Evolutionary conservation across 768 basidiomycete genomes (phyloP).

Genomic region (Kwoniella pini): DNA sequence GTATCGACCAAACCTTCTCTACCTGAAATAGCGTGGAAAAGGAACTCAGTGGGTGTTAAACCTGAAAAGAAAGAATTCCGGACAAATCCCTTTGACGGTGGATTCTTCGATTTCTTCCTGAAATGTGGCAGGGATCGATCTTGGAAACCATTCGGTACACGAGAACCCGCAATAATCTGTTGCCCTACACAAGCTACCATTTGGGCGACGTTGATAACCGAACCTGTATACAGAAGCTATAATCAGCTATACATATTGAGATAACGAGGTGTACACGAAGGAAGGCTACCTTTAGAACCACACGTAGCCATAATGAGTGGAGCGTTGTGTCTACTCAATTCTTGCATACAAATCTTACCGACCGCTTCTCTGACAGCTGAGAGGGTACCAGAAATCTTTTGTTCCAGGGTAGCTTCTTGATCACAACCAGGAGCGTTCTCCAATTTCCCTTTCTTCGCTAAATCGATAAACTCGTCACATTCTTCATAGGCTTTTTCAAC

Average conservation of each 20-base stretch:
- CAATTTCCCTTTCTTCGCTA: conserved; percentile 84
- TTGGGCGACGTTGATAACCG: conserved; percentile 98
- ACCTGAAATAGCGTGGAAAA: conserved; percentile 98
- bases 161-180: conserved; percentile 96
- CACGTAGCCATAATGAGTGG: conserved; percentile 99
- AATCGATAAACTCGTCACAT: conserved; percentile 81
- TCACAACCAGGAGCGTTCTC: conserved; percentile 98
- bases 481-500: conserved; percentile 86
- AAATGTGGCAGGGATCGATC: conserved; percentile 99
- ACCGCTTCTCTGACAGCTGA: conserved; percentile 95
- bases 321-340: conserved; percentile 95
- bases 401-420: conserved; percentile 94
- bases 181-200: conserved; percentile 99
- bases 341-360: conserved; percentile 96
- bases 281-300: conserved; percentile 83
- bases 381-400: conserved; percentile 87
- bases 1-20: conserved; percentile 99
- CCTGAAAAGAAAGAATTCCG: conserved; percentile 96
- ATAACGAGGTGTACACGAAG: not conserved
- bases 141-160: conserved; percentile 98
- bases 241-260: conserved; percentile 35
- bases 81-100: conserved; percentile 97
- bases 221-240: conserved; percentile 61
- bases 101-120: conserved; percentile 92
- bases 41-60: conserved; percentile 86